A percentile compares a stretch with the other conserved stretches of the same genome.
These are phyloP conservation scores for Microdochium trichocladiopsis DNA, from an alignment of 2,329 filamentous ascomycete species.

Conservation along the genomic window DNA sequence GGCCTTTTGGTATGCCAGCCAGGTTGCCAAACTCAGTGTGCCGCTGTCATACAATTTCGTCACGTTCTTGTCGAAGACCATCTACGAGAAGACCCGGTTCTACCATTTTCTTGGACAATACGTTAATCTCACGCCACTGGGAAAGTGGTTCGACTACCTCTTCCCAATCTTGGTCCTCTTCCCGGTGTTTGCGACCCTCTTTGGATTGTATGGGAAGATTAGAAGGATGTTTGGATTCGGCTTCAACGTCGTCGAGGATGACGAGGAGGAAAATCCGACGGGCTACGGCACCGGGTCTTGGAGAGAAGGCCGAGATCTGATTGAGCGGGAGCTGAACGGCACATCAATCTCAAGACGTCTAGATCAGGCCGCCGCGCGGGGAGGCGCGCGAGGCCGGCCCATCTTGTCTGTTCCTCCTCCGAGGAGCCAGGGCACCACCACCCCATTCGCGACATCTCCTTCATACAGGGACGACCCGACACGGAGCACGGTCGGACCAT, in stretches of 20 bases:
- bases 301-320: conserved; percentile 86
- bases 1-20: conserved; percentile 91
- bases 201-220: conserved; percentile 81
- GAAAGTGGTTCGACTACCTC: conserved; percentile 76
- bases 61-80: conserved; percentile 69
- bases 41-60: conserved; percentile 95
- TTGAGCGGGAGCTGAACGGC: conserved; percentile 76
- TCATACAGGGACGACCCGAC: conserved; percentile 21
- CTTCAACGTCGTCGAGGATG: conserved; percentile 65
- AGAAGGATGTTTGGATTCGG: conserved; percentile 74
- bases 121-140: conserved; percentile 77
- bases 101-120: conserved; percentile 78
- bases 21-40: conserved; percentile 87
- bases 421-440: conserved; percentile 26
- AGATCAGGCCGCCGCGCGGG: conserved; percentile 30
- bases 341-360: conserved; percentile 45
- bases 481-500: conserved; percentile 22
- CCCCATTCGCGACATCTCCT: conserved; percentile 35
- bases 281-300: conserved; percentile 75
- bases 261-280: conserved; percentile 48
- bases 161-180: conserved; percentile 86
- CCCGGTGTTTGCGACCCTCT: conserved; percentile 77
- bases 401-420: conserved; percentile 40
- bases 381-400: conserved; percentile 30
- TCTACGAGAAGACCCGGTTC: conserved; percentile 76